phyloP scores from a whole-genome alignment of 306 rosid genomes.

The Gynostemma pentaphyllum region DNA sequence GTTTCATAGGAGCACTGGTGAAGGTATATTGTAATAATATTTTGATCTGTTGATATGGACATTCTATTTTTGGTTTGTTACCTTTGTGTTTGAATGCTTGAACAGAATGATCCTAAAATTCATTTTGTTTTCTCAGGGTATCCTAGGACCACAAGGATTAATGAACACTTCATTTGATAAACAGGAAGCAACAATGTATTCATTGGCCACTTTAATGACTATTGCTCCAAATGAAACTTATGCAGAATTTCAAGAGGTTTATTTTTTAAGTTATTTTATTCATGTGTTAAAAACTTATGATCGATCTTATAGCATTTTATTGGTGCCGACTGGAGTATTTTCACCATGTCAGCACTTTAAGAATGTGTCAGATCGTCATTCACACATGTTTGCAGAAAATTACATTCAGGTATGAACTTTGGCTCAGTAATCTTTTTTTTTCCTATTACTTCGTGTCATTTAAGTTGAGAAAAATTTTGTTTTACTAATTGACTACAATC shows the following conservation, averaged over 20 bases:
- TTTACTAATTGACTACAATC: too few species aligned
- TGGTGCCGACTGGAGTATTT: conserved; percentile 19
- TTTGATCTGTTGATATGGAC: too few species aligned
- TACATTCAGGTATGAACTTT: conserved; percentile 61
- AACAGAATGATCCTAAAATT: too few species aligned
- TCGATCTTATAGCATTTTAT: background rate
- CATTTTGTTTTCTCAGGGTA: conserved; percentile 36
- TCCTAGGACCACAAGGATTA: conserved; percentile 64
- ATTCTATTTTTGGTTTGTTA: too few species aligned
- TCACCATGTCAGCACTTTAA: conserved; percentile 59
- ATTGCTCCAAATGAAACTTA: conserved; percentile 70
- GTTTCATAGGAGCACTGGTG: too few species aligned
- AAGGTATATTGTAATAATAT: too few species aligned
- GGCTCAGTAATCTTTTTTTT: background rate
- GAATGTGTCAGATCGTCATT: conserved; percentile 49
- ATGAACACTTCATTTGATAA: conserved; percentile 44
- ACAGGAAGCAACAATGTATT: conserved; percentile 61
- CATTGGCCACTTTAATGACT: conserved; percentile 68
- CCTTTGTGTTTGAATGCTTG: too few species aligned
- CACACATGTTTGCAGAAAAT: conserved; percentile 66
- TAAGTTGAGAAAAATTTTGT: too few species aligned
- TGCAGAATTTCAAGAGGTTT: conserved; percentile 69
- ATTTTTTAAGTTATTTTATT: conserved; percentile 10
- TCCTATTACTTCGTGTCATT: too few species aligned
- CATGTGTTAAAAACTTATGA: background rate